Evolutionary conservation across 257 asterid species (phyloP), one percentile per base, ranked within the genome.

Genomic region (Leptodermis oblonga): DNA sequence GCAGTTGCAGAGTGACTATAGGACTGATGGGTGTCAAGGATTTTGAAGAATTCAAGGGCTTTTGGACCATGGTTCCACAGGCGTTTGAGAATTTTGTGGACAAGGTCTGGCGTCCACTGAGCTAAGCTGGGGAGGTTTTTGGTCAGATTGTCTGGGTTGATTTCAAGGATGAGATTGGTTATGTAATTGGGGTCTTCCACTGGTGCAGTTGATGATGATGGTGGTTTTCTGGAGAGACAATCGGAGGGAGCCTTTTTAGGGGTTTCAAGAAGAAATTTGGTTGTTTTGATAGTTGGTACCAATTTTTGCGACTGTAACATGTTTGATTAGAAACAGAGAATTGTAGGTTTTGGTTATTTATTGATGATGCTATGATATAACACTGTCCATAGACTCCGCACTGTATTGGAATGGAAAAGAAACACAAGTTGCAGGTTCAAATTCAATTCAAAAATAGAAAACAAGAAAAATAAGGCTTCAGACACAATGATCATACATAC

Each of bases 1-100:
- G 92, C 73, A 20, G 82, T 58, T 17, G 93, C 70, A 20, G 96
- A 80, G 84, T 88, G 99, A 34, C 80, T 8, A 73, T 88, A 86
- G 14, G 85, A 71, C 43, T 80, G 86, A 79, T 89, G 97, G 67
- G 60, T 41, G 66, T 85, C 88, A 34, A 94, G 90, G 79, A 73
- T 65, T 80, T 79, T 62, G 90, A 90, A 88, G 76, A 89, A 85
- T n/a, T 86, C 88, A 77, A 94, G 88, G 70, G 97, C 99, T 82
- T 87, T 94, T 3, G 97, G 99, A 70, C 95, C 96, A 61, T 94
- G 96, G 81, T 94, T 90, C 99, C 97, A 94, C 10, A 94, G 86
- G 75, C 92, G 86, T 72, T 90, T 93, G 81, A 93, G 90, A 67
- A 89, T 73, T n/a, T 83, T 41, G 58, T 83, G 79, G 69, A 91